phyloP scores from a whole-genome alignment of 768 basidiomycete species.

The Dioszegia aurantiaca region DNA sequence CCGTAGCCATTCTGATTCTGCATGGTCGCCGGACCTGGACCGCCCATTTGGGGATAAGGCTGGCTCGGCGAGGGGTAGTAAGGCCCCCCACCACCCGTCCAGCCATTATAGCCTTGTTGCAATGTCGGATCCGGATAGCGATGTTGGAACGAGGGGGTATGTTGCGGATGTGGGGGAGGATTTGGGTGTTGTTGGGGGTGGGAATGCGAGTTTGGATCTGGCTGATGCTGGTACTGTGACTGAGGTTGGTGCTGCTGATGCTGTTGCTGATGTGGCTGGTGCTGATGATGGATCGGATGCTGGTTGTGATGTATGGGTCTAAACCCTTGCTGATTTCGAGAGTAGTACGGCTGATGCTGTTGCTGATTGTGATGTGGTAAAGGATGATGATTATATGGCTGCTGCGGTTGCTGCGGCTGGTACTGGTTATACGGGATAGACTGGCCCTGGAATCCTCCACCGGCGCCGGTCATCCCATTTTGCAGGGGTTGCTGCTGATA shows the following conservation, averaged over 20 bases:
- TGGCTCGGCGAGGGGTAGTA: constrained; percentile 8
- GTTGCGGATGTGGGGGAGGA: neutral
- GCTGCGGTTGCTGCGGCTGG: neutral
- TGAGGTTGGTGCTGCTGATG: constrained; percentile 22
- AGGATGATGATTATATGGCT: neutral
- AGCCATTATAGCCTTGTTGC: neutral
- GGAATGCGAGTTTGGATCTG: neutral
- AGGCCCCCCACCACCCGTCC: constrained; percentile 4
- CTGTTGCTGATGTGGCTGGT: constrained; percentile 7
- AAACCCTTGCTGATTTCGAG: neutral
- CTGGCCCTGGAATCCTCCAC: neutral
- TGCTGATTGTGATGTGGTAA: constrained; percentile 5
- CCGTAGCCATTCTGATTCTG: constrained; percentile 43
- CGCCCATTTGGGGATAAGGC: constrained; percentile 36
- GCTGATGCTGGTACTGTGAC: constrained; percentile 13
- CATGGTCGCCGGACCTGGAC: constrained; percentile 38
- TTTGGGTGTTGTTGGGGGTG: neutral
- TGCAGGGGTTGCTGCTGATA: neutral
- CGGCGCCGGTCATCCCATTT: neutral
- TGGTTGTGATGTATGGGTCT: neutral
- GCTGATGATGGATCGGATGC: constrained; percentile 1
- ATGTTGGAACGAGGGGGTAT: neutral
- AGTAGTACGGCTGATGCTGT: constrained; percentile 5
- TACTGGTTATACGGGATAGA: constrained; percentile 3
- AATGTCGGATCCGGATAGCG: constrained; percentile 6